Conservation (phyloP, 2,329 filamentous ascomycete species). For the Myriosclerotinia curreyana region DNA sequence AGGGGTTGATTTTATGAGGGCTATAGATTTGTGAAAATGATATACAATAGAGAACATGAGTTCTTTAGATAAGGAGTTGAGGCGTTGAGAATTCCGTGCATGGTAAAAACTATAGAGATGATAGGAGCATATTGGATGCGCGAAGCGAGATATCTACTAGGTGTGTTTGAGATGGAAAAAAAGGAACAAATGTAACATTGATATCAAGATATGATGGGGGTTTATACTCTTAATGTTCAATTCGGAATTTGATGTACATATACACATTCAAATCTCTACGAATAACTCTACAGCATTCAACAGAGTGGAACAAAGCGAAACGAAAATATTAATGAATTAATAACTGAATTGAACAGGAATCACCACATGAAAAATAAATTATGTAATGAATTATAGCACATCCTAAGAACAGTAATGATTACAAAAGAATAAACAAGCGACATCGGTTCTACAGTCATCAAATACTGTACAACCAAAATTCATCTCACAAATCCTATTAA, state of each 20-base stretch:
- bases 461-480: neutral
- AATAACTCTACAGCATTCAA: neutral
- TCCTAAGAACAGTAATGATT: neutral
- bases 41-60: neutral
- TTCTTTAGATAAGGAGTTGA: neutral
- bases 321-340: neutral
- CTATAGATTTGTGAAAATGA: constrained; percentile 1
- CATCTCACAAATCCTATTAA: neutral
- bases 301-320: neutral
- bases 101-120: neutral
- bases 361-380: neutral
- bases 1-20: constrained; percentile 24
- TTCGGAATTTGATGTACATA: neutral
- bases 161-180: neutral
- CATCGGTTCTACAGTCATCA: neutral
- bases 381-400: neutral
- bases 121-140: neutral
- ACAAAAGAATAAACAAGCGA: neutral
- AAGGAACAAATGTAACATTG: neutral
- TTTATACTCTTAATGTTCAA: neutral
- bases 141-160: neutral
- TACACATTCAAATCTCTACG: neutral
- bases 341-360: neutral
- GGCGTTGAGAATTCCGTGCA: constrained; percentile 4
- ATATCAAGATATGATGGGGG: neutral